These are phyloP conservation scores for Neonectria faginata DNA, from an alignment of 2,329 filamentous ascomycete genomes.

Conservation along the genomic window DNA sequence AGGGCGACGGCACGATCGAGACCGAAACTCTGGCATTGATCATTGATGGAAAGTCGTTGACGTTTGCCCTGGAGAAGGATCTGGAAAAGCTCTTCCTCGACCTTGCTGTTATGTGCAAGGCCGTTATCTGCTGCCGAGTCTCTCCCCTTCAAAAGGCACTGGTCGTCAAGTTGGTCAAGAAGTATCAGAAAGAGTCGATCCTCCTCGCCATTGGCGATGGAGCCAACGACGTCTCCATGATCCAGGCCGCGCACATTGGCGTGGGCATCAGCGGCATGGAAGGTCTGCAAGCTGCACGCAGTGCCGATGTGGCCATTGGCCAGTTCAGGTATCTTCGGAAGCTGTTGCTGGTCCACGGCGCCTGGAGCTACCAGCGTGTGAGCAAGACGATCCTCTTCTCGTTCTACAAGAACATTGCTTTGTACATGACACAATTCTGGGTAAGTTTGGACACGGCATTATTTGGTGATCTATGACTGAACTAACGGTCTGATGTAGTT, in stretches of 20 bases:
- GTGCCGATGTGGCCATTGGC: conserved; percentile 93
- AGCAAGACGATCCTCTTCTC: conserved; percentile 98
- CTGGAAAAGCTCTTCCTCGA: conserved; percentile 94
- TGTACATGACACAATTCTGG: conserved; percentile 99
- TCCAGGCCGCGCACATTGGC: conserved; percentile 97
- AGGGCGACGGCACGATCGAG: conserved; percentile 80
- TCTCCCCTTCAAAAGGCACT: conserved; percentile 97
- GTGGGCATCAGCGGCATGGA: conserved; percentile 97
- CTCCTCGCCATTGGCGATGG: conserved; percentile 96
- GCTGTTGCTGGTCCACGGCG: conserved; percentile 91
- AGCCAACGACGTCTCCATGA: conserved; percentile 99
- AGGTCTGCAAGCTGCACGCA: conserved; percentile 94
- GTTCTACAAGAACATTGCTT: conserved; percentile 98
- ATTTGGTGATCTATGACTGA: neutral
- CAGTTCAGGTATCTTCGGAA: conserved; percentile 97
- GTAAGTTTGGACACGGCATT: conserved; percentile 62
- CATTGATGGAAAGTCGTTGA: conserved; percentile 96
- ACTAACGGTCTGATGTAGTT: conserved; percentile 68
- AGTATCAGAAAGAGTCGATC: conserved; percentile 87
- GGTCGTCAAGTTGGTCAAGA: conserved; percentile 98
- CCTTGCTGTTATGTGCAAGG: conserved; percentile 94
- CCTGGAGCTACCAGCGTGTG: conserved; percentile 97
- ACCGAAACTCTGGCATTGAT: conserved; percentile 89
- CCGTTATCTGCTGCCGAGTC: conserved; percentile 98
- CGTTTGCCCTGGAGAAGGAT: conserved; percentile 91